phyloP scores from a whole-genome alignment of 176 grass and related monocot genomes.

The Alloteropsis semialata region DNA sequence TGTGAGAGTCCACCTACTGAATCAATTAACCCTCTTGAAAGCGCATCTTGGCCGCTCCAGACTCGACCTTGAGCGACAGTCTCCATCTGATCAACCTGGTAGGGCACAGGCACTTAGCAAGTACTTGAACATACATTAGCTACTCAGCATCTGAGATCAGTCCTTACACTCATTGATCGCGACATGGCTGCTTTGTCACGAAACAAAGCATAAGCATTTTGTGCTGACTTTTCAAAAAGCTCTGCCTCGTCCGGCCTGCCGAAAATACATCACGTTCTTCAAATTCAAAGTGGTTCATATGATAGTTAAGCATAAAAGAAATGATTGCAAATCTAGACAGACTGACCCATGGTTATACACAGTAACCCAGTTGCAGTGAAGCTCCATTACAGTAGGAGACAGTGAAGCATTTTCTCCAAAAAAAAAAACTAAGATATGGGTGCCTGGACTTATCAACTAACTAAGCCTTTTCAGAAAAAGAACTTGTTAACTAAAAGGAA shows the following conservation, averaged over 20 bases:
- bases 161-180: constrained; percentile 85
- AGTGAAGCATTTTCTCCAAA: not conserved
- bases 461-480: not conserved
- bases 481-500: not conserved
- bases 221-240: constrained; percentile 74
- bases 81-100: constrained; percentile 94
- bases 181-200: constrained; percentile 95
- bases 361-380: not conserved
- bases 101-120: constrained; percentile 34
- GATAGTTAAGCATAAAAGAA: constrained; percentile 20
- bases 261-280: constrained; percentile 34
- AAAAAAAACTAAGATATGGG: not conserved
- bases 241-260: constrained; percentile 77
- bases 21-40: constrained; percentile 89
- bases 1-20: constrained; percentile 81
- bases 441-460: not conserved
- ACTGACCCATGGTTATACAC: constrained; percentile 10
- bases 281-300: constrained; percentile 1
- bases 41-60: constrained; percentile 87
- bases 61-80: constrained; percentile 94
- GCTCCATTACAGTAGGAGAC: not conserved
- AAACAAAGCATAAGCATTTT: constrained; percentile 78
- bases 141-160: constrained; percentile 8
- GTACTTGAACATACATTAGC: constrained; percentile 27
- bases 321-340: constrained; percentile 1